phyloP scores from a whole-genome alignment of 139 green algal genomes.

The Picochlorum sp. region DNA sequence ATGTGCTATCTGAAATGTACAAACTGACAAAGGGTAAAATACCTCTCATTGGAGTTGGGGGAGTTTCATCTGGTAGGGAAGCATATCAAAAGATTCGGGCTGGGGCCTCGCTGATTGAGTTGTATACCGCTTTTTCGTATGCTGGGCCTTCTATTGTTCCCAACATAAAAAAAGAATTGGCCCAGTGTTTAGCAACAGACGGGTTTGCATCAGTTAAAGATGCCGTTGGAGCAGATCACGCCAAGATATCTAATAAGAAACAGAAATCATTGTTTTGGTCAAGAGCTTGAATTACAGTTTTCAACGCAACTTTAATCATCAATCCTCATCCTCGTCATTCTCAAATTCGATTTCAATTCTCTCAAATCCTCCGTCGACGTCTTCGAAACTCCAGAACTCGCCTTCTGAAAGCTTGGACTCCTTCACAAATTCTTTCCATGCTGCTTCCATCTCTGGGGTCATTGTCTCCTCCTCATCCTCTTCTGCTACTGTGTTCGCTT shows the following conservation, averaged over 20 bases:
- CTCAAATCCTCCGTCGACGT: constrained; percentile 17
- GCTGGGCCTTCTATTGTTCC: constrained; percentile 79
- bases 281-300: neutral
- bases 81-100: constrained; percentile 92
- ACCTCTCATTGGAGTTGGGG: constrained; percentile 85
- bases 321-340: constrained; percentile 2
- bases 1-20: constrained; percentile 77
- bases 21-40: constrained; percentile 74
- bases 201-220: constrained; percentile 64
- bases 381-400: constrained; percentile 12
- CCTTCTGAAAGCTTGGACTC: constrained; percentile 13
- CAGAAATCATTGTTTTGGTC: neutral
- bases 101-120: constrained; percentile 85
- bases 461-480: constrained; percentile 1
- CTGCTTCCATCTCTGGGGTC: constrained; percentile 8
- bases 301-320: neutral
- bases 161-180: constrained; percentile 74
- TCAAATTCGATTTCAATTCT: constrained; percentile 19
- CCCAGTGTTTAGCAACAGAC: constrained; percentile 53
- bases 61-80: constrained; percentile 68
- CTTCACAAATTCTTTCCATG: constrained; percentile 19
- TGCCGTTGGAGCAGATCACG: constrained; percentile 67
- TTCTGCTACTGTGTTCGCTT: neutral
- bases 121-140: constrained; percentile 91
- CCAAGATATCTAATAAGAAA: neutral